Percentiles rank a stretch among this genome's conserved stretches.
These are phyloP conservation scores for Didymella arachidicola DNA, from an alignment of 2,329 filamentous ascomycete genomes.

Conservation along the genomic window DNA sequence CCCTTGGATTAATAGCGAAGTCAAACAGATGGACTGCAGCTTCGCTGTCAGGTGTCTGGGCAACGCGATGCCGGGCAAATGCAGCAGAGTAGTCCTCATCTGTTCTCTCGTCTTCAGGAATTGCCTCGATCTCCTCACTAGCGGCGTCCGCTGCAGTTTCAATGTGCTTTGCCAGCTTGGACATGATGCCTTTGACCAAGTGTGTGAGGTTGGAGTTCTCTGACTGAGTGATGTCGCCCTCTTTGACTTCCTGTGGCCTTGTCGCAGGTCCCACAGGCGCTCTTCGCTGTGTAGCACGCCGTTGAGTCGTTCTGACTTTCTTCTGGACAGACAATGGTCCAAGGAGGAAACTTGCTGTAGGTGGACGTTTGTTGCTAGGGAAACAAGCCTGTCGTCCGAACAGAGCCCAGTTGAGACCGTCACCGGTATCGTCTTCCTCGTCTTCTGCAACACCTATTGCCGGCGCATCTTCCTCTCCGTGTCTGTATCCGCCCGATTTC, in stretches of 20 bases:
- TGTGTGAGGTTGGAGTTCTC: conserved; percentile 81
- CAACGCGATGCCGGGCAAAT: conserved; percentile 71
- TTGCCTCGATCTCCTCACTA: conserved; percentile 42
- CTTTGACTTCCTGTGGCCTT: conserved; percentile 77
- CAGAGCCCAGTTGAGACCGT: conserved; percentile 83
- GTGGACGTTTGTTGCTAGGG: conserved; percentile 74
- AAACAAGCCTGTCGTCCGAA: conserved; percentile 81
- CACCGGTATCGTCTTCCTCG: conserved; percentile 70
- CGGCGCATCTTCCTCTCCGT: conserved; percentile 60
- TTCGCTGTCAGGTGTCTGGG: conserved; percentile 66
- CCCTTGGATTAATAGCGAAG: conserved; percentile 87
- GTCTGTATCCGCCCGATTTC: conserved; percentile 63
- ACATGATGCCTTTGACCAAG: conserved; percentile 78
- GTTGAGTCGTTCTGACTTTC: conserved; percentile 72
- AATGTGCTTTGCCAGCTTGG: conserved; percentile 61
- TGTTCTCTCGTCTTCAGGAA: conserved; percentile 35
- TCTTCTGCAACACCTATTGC: conserved; percentile 60
- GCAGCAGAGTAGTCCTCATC: conserved; percentile 56
- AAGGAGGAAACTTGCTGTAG: conserved; percentile 82
- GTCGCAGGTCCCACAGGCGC: conserved; percentile 72
- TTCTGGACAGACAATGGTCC: conserved; percentile 91
- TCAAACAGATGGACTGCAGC: conserved; percentile 73
- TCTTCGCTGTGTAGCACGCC: conserved; percentile 73
- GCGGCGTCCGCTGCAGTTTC: conserved; percentile 52
- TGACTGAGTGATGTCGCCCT: conserved; percentile 75